Conservation (phyloP, 345 rosid genomes). For the Citrus australasica region DNA sequence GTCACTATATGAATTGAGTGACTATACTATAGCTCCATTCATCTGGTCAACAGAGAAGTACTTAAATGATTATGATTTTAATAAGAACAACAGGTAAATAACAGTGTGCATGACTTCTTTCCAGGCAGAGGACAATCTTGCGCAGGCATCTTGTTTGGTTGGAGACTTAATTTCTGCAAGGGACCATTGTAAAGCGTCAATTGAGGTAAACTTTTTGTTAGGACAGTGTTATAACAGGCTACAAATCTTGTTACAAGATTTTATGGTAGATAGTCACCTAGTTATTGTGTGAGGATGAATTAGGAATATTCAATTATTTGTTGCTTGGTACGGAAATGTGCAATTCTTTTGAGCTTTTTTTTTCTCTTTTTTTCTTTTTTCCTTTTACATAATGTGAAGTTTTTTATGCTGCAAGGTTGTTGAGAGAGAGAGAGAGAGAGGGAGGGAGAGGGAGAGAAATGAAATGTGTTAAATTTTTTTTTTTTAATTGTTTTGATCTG, state of each 20-base stretch:
- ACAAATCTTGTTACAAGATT: not conserved
- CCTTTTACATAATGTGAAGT: too few species aligned
- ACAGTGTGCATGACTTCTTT: constrained; percentile 2
- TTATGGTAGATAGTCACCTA: not conserved
- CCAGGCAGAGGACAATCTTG: constrained; percentile 72
- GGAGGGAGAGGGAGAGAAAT: too few species aligned
- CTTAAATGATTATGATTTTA: not conserved
- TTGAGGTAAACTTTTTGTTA: constrained; percentile 7
- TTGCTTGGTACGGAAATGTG: not conserved
- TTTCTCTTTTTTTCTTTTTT: not conserved
- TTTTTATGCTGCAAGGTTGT: too few species aligned
- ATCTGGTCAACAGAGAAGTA: not conserved
- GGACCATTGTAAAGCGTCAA: constrained; percentile 64
- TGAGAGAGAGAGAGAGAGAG: too few species aligned
- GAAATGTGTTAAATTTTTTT: too few species aligned
- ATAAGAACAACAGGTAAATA: not conserved
- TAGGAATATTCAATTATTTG: not conserved
- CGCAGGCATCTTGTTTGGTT: constrained; percentile 58
- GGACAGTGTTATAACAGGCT: not conserved
- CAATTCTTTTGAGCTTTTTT: not conserved
- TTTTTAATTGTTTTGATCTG: too few species aligned
- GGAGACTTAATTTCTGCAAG: constrained; percentile 54
- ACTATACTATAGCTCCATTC: not conserved
- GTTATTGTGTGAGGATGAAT: not conserved
- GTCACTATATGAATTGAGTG: not conserved